Percentiles rank a stretch among this genome's conserved stretches.
phyloP scores from a whole-genome alignment of 2,329 filamentous ascomycete species.

The Madurella mycetomatis region DNA sequence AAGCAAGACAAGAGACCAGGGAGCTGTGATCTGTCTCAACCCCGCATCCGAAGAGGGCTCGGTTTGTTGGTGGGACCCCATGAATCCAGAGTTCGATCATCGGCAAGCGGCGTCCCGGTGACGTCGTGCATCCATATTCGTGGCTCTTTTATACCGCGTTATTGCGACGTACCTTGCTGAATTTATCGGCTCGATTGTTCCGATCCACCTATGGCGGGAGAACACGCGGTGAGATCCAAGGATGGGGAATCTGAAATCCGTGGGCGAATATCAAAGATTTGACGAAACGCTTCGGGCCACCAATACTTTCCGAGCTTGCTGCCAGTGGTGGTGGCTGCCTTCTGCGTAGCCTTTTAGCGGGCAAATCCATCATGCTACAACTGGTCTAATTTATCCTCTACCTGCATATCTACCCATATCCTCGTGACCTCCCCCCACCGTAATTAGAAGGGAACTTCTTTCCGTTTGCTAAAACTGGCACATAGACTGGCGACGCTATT shows the following conservation, averaged over 20 bases:
- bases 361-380: background rate
- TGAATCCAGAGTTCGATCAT: background rate
- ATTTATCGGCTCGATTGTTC: background rate
- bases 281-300: no score
- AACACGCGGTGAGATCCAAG: background rate
- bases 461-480: slow-evolving; percentile 33
- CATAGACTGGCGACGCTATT: slow-evolving; percentile 34
- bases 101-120: background rate
- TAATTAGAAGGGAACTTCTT: slow-evolving; percentile 21
- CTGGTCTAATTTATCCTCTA: background rate
- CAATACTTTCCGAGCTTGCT: no score
- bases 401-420: slow-evolving; percentile 7
- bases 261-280: no score
- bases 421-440: slow-evolving; percentile 19
- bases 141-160: background rate
- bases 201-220: background rate
- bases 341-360: background rate
- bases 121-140: background rate
- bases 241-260: background rate
- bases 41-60: no score
- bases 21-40: no score
- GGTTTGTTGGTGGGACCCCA: no score
- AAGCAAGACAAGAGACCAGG: no score
- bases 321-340: no score
- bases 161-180: background rate